Evolutionary conservation across 768 basidiomycete genomes (phyloP).

Genomic region (Agrocybe praecox): DNA sequence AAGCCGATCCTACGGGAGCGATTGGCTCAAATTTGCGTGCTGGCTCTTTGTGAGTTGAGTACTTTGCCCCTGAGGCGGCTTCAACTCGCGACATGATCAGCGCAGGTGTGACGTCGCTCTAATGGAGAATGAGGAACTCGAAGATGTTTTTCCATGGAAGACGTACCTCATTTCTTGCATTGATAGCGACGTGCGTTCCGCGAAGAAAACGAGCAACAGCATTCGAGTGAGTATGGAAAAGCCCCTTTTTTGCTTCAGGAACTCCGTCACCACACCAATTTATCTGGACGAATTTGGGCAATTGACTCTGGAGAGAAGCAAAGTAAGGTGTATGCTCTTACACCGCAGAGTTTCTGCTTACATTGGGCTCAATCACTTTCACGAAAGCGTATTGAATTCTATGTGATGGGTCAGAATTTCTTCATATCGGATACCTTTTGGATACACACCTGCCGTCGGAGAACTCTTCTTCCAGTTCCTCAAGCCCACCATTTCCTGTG

Average conservation of each 20-base stretch:
- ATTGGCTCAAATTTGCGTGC: constrained; percentile 77
- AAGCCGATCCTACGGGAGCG: constrained; percentile 76
- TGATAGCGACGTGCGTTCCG: constrained; percentile 85
- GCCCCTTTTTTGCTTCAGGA: constrained; percentile 87
- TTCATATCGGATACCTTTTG: constrained; percentile 9
- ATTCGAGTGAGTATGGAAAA: constrained; percentile 87
- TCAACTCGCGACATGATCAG: constrained; percentile 87
- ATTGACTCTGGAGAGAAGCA: constrained; percentile 55
- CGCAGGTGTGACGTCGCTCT: constrained; percentile 81
- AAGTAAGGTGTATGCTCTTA: neutral
- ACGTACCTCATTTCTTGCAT: constrained; percentile 81
- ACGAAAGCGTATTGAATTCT: constrained; percentile 96
- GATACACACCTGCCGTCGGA: constrained; percentile 80
- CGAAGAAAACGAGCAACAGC: constrained; percentile 81
- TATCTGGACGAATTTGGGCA: constrained; percentile 93
- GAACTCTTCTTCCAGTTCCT: constrained; percentile 93
- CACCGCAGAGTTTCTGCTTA: constrained; percentile 33
- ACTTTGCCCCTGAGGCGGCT: constrained; percentile 88
- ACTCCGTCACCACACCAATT: constrained; percentile 99
- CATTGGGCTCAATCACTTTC: constrained; percentile 84
- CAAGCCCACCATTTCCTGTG: constrained; percentile 84
- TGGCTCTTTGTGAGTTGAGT: constrained; percentile 81
- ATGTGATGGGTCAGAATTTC: constrained; percentile 10
- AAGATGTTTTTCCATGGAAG: neutral
- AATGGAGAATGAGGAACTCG: neutral